phyloP scores from a whole-genome alignment of 257 asterid species.

The Leonotis leonurus region DNA sequence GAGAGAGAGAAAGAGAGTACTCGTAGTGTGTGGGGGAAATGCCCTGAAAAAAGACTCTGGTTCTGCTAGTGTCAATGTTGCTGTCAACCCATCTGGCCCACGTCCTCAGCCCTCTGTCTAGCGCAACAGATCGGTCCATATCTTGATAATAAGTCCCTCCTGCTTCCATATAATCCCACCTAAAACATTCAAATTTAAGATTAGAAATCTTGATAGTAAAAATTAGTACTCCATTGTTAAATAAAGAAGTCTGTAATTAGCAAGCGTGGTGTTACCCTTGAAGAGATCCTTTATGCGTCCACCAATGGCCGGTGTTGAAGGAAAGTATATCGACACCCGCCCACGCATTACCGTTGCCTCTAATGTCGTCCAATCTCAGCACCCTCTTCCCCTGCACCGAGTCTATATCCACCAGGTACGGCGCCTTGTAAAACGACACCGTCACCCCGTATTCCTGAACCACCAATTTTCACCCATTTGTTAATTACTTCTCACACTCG shows the following conservation, averaged over 20 bases:
- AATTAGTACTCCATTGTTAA: no score
- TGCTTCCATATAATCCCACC: slow-evolving; percentile 90
- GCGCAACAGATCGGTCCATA: slow-evolving; percentile 66
- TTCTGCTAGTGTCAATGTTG: slow-evolving; percentile 50
- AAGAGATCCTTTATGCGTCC: slow-evolving; percentile 75
- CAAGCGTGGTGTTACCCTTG: slow-evolving; percentile 95
- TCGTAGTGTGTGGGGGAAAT: slow-evolving; percentile 90
- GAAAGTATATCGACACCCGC: slow-evolving; percentile 65
- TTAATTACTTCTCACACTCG: not conserved
- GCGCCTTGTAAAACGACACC: slow-evolving; percentile 78
- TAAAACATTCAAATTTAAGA: no score
- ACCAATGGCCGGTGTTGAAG: slow-evolving; percentile 98
- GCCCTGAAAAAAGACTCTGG: slow-evolving; percentile 71
- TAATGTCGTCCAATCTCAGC: slow-evolving; percentile 69
- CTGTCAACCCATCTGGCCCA: slow-evolving; percentile 89
- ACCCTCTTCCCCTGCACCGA: slow-evolving; percentile 63
- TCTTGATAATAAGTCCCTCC: slow-evolving; percentile 61
- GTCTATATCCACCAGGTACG: slow-evolving; percentile 82
- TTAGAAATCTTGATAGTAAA: no score
- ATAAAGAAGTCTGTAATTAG: no score
- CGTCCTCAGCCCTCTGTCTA: slow-evolving; percentile 72
- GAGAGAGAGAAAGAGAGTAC: slow-evolving; percentile 20
- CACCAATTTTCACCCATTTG: not conserved
- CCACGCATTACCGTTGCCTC: slow-evolving; percentile 81
- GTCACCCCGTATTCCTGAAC: slow-evolving; percentile 69